Percentiles rank a stretch among this genome's conserved stretches.
Conservation (phyloP, 129 eudicot species). For the Centrapalus pauciflorus region DNA sequence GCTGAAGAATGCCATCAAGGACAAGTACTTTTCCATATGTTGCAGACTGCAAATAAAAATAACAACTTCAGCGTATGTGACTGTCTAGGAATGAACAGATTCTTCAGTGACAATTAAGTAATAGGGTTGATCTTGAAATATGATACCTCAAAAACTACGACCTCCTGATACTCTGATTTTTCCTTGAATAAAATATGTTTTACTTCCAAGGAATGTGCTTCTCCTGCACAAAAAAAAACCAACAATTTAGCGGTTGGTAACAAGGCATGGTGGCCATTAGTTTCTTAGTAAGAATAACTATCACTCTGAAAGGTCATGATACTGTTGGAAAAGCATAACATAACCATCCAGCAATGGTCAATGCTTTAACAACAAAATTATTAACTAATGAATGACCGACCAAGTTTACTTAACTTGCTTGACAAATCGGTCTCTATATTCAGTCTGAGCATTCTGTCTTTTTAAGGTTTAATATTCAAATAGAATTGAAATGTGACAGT, state of each 20-base stretch:
- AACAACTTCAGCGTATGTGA: no score
- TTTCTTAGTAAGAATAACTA: no score
- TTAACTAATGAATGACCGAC: no score
- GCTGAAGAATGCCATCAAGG: no score
- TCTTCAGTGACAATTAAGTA: background rate
- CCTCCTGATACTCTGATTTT: slow-evolving; percentile 59
- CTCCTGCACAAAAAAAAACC: slow-evolving; percentile 35
- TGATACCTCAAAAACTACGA: slow-evolving; percentile 63
- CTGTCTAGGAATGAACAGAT: background rate
- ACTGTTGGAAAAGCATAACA: no score
- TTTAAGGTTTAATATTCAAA: background rate
- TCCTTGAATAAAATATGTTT: slow-evolving; percentile 49
- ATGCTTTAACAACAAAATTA: no score
- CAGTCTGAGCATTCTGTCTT: background rate
- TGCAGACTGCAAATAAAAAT: no score
- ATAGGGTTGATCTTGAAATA: background rate
- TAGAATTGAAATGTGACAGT: background rate
- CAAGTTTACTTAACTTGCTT: no score
- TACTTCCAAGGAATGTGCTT: slow-evolving; percentile 65
- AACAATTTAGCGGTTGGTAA: background rate
- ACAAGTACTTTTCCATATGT: no score
- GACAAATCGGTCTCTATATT: no score
- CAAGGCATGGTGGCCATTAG: background rate
- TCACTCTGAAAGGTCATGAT: no score
- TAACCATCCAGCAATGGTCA: no score